Evolutionary conservation across 306 rosid genomes (phyloP).

Genomic region (Astragalus glycyphyllos): DNA sequence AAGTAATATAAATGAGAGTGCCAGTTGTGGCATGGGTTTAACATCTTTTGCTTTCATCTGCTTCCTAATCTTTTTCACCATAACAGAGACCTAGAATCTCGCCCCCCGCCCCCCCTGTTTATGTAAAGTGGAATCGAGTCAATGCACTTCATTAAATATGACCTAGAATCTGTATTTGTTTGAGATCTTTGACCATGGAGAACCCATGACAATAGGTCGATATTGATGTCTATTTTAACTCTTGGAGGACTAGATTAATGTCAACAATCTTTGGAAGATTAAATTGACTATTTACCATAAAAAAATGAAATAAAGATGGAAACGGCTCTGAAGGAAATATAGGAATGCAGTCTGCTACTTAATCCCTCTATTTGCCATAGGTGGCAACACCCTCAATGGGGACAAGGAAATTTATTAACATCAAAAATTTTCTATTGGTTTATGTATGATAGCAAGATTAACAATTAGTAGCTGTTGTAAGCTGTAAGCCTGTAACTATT

Average conservation of each 20-base stretch:
- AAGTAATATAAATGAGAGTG: constrained; percentile 8
- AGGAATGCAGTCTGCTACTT: not conserved
- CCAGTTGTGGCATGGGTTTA: constrained; percentile 13
- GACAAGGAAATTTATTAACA: constrained; percentile 19
- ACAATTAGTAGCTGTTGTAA: not conserved
- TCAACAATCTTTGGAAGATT: no score
- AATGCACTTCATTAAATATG: constrained; percentile 11
- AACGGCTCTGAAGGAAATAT: constrained; percentile 6
- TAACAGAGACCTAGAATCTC: constrained; percentile 35
- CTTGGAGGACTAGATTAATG: not conserved
- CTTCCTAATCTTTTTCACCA: not conserved
- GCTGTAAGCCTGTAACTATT: not conserved
- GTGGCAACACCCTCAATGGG: constrained; percentile 11
- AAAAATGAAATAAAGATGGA: constrained; percentile 7
- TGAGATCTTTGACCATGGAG: not conserved
- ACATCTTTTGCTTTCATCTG: constrained; percentile 19
- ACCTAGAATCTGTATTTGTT: not conserved
- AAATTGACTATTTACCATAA: constrained; percentile 2
- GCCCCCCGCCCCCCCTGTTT: constrained; percentile 25
- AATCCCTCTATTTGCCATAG: not conserved
- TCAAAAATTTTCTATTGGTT: not conserved
- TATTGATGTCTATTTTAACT: constrained; percentile 18
- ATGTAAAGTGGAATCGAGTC: constrained; percentile 28
- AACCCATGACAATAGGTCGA: not conserved
- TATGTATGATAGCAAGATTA: not conserved